Evolutionary conservation across 441 rosid genomes (phyloP).

Genomic region (Biscutella auriculata): DNA sequence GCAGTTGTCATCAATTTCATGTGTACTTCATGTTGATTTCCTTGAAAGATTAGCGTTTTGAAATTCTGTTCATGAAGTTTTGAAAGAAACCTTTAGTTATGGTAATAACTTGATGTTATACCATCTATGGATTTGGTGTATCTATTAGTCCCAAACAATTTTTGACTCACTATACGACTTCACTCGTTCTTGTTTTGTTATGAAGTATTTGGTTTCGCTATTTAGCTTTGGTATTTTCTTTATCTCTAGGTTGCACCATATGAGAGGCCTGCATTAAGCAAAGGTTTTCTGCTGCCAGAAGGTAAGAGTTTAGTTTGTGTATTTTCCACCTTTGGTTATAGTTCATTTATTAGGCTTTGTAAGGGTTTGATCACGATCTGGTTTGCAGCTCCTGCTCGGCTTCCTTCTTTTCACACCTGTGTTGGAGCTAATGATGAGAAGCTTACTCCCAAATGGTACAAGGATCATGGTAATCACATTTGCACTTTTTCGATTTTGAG

Average conservation of each 20-base stretch:
- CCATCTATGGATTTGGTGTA: neutral
- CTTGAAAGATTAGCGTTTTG: no score
- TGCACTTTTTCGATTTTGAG: neutral
- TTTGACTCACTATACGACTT: neutral
- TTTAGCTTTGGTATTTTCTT: neutral
- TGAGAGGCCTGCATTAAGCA: conserved; percentile 95
- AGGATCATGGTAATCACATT: conserved; percentile 59
- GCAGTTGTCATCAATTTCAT: no score
- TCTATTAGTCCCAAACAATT: neutral
- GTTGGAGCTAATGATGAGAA: conserved; percentile 85
- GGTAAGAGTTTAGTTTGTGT: conserved; percentile 37
- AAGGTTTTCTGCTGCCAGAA: conserved; percentile 85
- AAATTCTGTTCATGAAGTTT: no score
- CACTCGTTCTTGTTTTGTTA: neutral
- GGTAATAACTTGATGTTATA: no score
- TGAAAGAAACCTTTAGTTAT: no score
- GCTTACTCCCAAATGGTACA: conserved; percentile 81
- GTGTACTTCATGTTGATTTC: no score
- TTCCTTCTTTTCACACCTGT: conserved; percentile 94
- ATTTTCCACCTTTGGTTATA: neutral
- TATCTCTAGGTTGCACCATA: conserved; percentile 73
- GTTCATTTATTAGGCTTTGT: neutral
- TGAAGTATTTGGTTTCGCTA: neutral
- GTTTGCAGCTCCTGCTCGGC: conserved; percentile 73
- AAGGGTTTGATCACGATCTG: conserved; percentile 1